Evolutionary conservation across 805 yeast genomes (phyloP), one percentile per base, ranked within the genome.

Genomic region (Yarrowia yakushimensis): DNA sequence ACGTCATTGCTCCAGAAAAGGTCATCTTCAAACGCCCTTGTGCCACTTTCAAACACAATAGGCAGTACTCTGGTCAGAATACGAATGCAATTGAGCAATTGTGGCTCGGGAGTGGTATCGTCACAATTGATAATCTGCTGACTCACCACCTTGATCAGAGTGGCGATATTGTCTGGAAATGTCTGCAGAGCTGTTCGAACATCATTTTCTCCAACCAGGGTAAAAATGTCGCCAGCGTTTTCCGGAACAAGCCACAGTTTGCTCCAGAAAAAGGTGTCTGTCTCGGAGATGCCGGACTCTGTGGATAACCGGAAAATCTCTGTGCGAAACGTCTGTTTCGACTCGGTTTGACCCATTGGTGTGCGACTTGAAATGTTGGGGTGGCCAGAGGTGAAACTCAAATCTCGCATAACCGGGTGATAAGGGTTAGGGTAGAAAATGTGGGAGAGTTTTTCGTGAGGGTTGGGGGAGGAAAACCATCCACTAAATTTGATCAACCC

Each of bases 301-400:
- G 46, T 39, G 28, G 48, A 39, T 5, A 55, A 18, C 11, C 61
- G 46, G 22, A 55, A 41, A 39, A 55, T 41, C 46, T 55, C 61
- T n/a, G 34, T 39, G 37, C 61, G 61, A 41, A 55, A 55, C 28
- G 61, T 31, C 48, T 55, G 61, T 30, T 55, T 55, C 37, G 61
- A 55, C 48, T 55, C 61, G 7, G 48, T 41, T 39, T 55, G 61
- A 22, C 61, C 61, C 61, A 55, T 54, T 10, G 2, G 23, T 17
- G 18, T 27, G 59, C 9, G 5, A 7, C 25, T 50, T 33, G 42
- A 5, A 3, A 12, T 15, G 18, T 15, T 45, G 52, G 20, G 36
- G 52, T 28, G 52, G 52, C 20, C 25, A 28, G 36, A 17, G 8
- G 27, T 17, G 17, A 45, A 45, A 25, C 36, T 45, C n/a, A 28